Base-by-base conservation (phyloP, 805 yeast species). In the Yarrowia alimentaria region DNA sequence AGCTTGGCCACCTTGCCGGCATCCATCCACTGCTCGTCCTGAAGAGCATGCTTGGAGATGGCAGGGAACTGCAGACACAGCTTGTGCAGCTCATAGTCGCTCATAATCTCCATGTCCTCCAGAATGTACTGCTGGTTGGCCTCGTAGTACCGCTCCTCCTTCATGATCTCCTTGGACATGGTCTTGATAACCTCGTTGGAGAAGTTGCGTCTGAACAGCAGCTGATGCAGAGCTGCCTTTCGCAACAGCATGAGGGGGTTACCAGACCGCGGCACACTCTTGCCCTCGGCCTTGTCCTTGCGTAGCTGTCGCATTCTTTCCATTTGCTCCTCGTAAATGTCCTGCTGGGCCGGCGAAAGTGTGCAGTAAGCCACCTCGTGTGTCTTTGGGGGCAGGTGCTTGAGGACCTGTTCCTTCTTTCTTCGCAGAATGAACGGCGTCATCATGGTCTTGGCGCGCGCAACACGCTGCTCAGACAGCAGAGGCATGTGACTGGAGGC, bases 381-480 rank as follows among this genome's bases (percentile, higher is more conserved):
- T 51, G 71, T 68, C 63, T 93, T 93, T 22, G 76, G 73, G 1
- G 99, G 99, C 53, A 93, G 71, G 63, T 93, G 91, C 62, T 85
- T 79, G 66, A 93, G 75, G 6, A 93, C 99, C 67, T 91, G 97
- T 52, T 79, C 85, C 69, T 93, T 93, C 63, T 83, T 83, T 64
- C 99, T 80, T 67, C 99, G 77, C 60, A 93, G 71, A 7, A 93
- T 91, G 69, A 93, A 93, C 4, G 99, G 99, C 2, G 94, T 85
- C 98, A 93, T 91, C 97, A 93, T 91, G 5, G 93, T 84, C 64
- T 87, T 88, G 3, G 99, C 99, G 62, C 89, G 85, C 25, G 81
- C 76, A 55, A 93, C 89, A 0, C 99, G 94, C 68, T 91, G 95
- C 57, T 83, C 85, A 0, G 97, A 87, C 31, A 93, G 69, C 33